Conservation (phyloP, 805 yeast species). For the Candida michaelii region DNA sequence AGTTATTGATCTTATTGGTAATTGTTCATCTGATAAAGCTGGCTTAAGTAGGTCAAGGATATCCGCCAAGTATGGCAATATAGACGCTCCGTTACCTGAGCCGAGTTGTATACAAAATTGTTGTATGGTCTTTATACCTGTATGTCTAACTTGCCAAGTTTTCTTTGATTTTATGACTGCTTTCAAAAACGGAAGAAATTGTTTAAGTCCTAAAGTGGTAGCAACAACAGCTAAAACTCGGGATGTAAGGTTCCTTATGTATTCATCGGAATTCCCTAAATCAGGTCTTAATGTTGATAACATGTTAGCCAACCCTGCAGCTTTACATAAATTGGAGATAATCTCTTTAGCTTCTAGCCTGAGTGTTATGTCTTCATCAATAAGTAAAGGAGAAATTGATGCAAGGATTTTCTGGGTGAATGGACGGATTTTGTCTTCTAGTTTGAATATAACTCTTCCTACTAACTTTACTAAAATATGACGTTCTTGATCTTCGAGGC, state of each 20-base stretch:
- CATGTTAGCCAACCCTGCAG: conserved; percentile 80
- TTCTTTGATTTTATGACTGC: conserved; percentile 78
- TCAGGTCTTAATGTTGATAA: conserved; percentile 79
- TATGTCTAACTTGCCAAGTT: conserved; percentile 79
- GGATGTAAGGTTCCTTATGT: conserved; percentile 71
- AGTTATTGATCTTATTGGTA: conserved; percentile 64
- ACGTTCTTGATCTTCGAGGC: conserved; percentile 77
- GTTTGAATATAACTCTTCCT: conserved; percentile 63
- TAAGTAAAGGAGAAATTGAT: conserved; percentile 74
- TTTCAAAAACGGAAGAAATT: conserved; percentile 72
- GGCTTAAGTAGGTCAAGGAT: conserved; percentile 61
- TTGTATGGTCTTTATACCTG: conserved; percentile 76
- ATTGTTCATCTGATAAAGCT: conserved; percentile 64
- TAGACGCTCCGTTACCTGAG: conserved; percentile 48
- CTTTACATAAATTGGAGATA: conserved; percentile 68
- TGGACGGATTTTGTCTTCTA: conserved; percentile 68
- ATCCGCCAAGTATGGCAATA: conserved; percentile 70
- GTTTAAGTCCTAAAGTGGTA: conserved; percentile 69
- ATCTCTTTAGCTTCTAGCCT: conserved; percentile 79
- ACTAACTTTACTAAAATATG: conserved; percentile 77
- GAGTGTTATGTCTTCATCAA: conserved; percentile 76
- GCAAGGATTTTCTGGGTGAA: conserved; percentile 68
- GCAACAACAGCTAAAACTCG: conserved; percentile 84
- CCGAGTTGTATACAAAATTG: conserved; percentile 72
- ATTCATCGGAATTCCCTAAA: conserved; percentile 79